Percentiles rank a stretch among this genome's conserved stretches.
These are phyloP conservation scores for Rhizophora apiculata DNA, from an alignment of 345 rosid genomes.

Conservation along the genomic window DNA sequence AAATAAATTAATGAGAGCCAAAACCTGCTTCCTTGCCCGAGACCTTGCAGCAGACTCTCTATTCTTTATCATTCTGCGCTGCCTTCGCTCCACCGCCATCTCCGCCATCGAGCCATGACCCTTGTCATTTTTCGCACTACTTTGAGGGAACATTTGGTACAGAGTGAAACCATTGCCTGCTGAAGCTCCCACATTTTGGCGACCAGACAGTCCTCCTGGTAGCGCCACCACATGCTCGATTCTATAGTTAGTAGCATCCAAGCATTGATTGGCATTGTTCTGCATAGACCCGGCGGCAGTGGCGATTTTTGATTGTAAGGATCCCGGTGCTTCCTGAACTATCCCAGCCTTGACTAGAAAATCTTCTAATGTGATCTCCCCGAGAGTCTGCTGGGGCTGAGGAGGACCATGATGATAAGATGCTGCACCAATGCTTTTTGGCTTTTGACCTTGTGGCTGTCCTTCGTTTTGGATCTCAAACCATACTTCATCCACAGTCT, in stretches of 20 bases:
- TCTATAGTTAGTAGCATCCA: conserved; percentile 31
- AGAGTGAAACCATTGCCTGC: conserved; percentile 29
- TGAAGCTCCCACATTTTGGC: conserved; percentile 16
- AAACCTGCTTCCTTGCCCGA: conserved; percentile 90
- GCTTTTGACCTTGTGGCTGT: conserved; percentile 22
- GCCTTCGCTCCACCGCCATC: conserved; percentile 71
- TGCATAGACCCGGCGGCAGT: background rate
- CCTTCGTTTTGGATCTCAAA: conserved; percentile 64
- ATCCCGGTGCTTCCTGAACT: conserved; percentile 46
- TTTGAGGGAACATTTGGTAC: conserved; percentile 32
- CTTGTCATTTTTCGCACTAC: conserved; percentile 31
- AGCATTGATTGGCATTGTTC: conserved; percentile 11
- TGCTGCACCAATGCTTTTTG: conserved; percentile 6
- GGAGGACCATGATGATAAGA: conserved; percentile 24
- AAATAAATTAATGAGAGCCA: background rate
- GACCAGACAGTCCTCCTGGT: conserved; percentile 20
- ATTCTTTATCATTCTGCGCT: conserved; percentile 87
- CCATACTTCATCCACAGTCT: conserved; percentile 91
- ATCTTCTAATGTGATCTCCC: conserved; percentile 82
- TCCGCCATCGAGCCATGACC: conserved; percentile 27
- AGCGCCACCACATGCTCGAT: conserved; percentile 36
- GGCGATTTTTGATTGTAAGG: no score
- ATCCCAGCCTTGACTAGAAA: conserved; percentile 81
- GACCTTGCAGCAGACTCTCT: conserved; percentile 92
- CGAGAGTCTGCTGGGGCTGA: conserved; percentile 56